Evolutionary conservation across 2,329 filamentous ascomycete genomes (phyloP), one percentile per base, ranked within the genome.

Genomic region (Aspergillus sp.): DNA sequence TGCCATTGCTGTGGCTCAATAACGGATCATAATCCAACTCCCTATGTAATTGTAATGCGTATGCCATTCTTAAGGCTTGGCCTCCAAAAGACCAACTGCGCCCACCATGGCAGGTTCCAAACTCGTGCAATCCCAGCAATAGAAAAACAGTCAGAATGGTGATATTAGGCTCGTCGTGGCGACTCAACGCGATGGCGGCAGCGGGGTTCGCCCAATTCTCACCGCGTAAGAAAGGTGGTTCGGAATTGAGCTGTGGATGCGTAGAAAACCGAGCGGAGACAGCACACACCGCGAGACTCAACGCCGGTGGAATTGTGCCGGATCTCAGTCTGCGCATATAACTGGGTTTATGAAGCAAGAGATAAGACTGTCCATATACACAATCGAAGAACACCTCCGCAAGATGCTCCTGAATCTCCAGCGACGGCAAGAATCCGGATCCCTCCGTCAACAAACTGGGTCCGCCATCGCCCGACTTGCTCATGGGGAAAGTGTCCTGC

Each of bases 321-420:
- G 83, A 78, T 58, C 85, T 88, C 52, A 63, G 52, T 45, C 88
- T 88, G 49, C 90, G 80, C 86, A 97, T 95, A 64, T 94, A 97
- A 64, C 90, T 97, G 34, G 93, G 91, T 64, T 96, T 97, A 69
- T 98, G 93, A 7, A 98, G 79, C 19, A 98, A 73, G 53, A 94
- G 86, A 64, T 97, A 98, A 32, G 88, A 87, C 63, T 97, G 93
- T 6, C 93, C 93, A 62, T 98, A 97, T 1, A 97, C 80, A 59
- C 86, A 90, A 60, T 97, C 91, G 61, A 97, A 98, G 63, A 94
- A 98, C 0, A 96, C 82, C 59, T 97, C 90, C 12, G 90, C 84
- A 4, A 98, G 76, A 67, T 97, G 91, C 61, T 95, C 86, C 63
- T 97, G 93, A 8, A 96, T 80, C 36, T 96, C 90, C 62, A 85